Evolutionary conservation across 352 stramenopile genomes (phyloP).

Genomic region (Phytophthora pinifolia): DNA sequence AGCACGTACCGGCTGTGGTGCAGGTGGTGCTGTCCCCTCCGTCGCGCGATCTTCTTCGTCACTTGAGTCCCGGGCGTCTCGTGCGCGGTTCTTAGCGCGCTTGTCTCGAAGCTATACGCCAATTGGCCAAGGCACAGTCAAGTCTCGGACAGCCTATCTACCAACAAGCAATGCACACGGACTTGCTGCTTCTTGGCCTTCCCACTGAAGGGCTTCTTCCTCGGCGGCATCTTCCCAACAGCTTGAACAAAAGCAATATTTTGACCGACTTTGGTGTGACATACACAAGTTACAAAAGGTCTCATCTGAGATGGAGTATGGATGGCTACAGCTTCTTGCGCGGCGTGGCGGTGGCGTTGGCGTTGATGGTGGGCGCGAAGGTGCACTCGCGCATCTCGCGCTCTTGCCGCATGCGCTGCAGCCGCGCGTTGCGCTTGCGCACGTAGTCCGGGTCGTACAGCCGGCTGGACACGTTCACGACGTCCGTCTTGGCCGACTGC

Average conservation of each 20-base stretch:
- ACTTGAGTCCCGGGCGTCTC: slow-evolving; percentile 27
- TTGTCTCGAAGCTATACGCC: slow-evolving; percentile 63
- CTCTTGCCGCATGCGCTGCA: slow-evolving; percentile 77
- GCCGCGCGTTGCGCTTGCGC: slow-evolving; percentile 68
- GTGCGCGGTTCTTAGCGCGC: slow-evolving; percentile 59
- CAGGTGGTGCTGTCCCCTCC: slow-evolving; percentile 1
- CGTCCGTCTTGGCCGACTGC: slow-evolving; percentile 76
- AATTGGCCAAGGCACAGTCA: slow-evolving; percentile 5
- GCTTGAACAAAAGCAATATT: not conserved
- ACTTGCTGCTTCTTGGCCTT: slow-evolving; percentile 90
- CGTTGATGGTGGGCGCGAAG: slow-evolving; percentile 72
- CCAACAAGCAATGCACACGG: not conserved
- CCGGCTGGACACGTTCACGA: slow-evolving; percentile 72
- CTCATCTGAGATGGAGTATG: slow-evolving; percentile 19
- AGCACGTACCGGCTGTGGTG: slow-evolving; percentile 20
- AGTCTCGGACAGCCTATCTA: not conserved
- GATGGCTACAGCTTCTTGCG: slow-evolving; percentile 35
- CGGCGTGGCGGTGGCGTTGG: slow-evolving; percentile 29
- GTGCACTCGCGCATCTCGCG: slow-evolving; percentile 82
- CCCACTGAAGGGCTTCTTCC: slow-evolving; percentile 85
- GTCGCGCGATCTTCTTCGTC: slow-evolving; percentile 13
- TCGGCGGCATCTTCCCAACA: slow-evolving; percentile 26
- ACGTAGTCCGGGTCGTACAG: slow-evolving; percentile 88
- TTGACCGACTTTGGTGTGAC: slow-evolving; percentile 9
- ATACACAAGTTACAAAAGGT: slow-evolving; percentile 9